Base-by-base conservation (phyloP, 2,329 filamentous ascomycete genomes). In the Alternaria sp. region DNA sequence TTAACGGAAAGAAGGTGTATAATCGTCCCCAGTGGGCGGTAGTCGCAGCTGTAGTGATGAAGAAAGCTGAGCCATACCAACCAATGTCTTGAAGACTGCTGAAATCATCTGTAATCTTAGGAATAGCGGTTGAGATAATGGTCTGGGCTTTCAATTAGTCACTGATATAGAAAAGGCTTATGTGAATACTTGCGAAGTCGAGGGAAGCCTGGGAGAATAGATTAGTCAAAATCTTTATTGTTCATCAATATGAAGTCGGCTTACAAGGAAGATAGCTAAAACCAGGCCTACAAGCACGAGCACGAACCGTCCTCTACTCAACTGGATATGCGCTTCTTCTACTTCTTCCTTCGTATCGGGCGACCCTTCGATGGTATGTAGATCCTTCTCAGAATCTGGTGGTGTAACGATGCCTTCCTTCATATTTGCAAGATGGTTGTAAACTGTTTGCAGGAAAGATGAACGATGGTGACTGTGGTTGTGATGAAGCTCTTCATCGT, bases 41-140 rank as follows among this genome's bases (percentile, higher is more conserved):
- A 21, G 58, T 51, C 9, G 59, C 62, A 29, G 60, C 66, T 3
- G 60, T 42, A 2, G 64, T 54, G 3, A 67, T 56, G 49, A 56
- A 62, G 37, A 65, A 83, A 1, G 78, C 71, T 5, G 63, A 67
- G 7, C 51, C 72, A 55, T 71, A 76, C 70, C 75, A 73, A 29
- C 67, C 63, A 21, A 72, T 66, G 44, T 77, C 72, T 8, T 62
- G 61, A 4, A 77, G 63, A 23, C 66, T 63, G 17, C 70, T 51
- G 56, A 78, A 77, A 23, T 71, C 41, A n/a, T 66, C 58, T 4
- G 74, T 73, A 17, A 78, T 77, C 0, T 50, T 45, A 1, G 75
- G 76, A 11, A 77, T 66, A 5, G 73, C 70, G 3, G 69, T 72
- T 5, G 68, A 68, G 10, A 77, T 63, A 10, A 76, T 56, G 4